Percentiles rank a stretch among this genome's conserved stretches.
These are phyloP conservation scores for Chlorella sp. DNA, from an alignment of 139 green algal species.

Conservation along the genomic window DNA sequence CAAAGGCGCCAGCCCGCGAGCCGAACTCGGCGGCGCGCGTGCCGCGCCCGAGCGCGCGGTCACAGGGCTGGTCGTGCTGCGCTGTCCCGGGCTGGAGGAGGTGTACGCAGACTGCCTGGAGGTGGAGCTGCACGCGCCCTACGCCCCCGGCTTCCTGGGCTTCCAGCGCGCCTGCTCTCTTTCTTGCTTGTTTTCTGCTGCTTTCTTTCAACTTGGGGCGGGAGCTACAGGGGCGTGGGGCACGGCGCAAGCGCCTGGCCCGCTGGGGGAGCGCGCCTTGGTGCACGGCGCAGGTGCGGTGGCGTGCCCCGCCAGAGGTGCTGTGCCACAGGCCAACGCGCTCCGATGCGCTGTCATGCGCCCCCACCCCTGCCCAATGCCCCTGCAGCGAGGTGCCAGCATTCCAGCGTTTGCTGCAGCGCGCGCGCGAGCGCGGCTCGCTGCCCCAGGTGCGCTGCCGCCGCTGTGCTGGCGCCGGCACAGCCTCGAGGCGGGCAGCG, in stretches of 20 bases:
- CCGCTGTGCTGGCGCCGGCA: not conserved
- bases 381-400: slow-evolving; percentile 17
- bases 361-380: not conserved
- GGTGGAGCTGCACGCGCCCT: slow-evolving; percentile 46
- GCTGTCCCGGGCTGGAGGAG: slow-evolving; percentile 45
- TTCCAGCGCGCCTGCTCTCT: slow-evolving; percentile 27
- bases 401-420: slow-evolving; percentile 2
- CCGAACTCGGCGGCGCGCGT: not conserved
- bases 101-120: slow-evolving; percentile 53
- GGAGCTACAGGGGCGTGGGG: not conserved
- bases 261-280: not conserved
- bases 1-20: not conserved
- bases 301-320: not conserved
- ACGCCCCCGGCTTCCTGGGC: slow-evolving; percentile 47
- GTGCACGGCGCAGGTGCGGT: not conserved
- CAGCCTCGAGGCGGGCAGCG: not conserved
- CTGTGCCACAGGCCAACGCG: not conserved
- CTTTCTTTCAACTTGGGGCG: slow-evolving; percentile 7
- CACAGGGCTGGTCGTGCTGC: slow-evolving; percentile 41
- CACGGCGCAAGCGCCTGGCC: not conserved
- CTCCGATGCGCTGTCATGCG: not conserved
- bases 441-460: slow-evolving; percentile 3
- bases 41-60: slow-evolving; percentile 18
- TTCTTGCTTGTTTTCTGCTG: slow-evolving; percentile 44
- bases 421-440: not conserved